These are phyloP conservation scores for Colletotrichum chlorophyti DNA, from an alignment of 2,329 filamentous ascomycete genomes.

Conservation along the genomic window DNA sequence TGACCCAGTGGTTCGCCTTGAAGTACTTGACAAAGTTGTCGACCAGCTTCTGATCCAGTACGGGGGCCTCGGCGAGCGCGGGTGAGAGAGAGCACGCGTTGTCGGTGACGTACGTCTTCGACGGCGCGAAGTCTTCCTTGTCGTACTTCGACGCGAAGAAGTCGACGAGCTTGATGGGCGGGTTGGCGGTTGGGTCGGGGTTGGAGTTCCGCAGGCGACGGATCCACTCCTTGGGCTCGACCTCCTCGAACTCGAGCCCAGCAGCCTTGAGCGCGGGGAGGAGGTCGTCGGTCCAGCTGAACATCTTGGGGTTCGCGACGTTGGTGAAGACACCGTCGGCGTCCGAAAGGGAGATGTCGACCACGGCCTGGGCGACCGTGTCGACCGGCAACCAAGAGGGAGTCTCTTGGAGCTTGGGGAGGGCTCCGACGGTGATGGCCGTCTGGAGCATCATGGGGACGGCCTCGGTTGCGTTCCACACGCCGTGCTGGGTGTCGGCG, in stretches of 20 bases:
- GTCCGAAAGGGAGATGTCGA: constrained; percentile 43
- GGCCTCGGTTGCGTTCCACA: constrained; percentile 59
- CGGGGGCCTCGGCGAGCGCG: constrained; percentile 46
- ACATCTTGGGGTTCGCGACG: constrained; percentile 52
- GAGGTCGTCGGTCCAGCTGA: constrained; percentile 58
- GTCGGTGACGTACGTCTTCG: constrained; percentile 48
- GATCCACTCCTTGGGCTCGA: constrained; percentile 52
- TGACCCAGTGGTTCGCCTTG: constrained; percentile 44
- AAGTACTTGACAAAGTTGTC: constrained; percentile 46
- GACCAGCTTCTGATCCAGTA: constrained; percentile 39
- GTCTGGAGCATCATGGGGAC: constrained; percentile 59
- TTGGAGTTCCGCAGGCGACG: constrained; percentile 49
- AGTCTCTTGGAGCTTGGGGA: constrained; percentile 53
- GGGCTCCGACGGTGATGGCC: constrained; percentile 47
- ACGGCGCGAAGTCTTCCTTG: constrained; percentile 52
- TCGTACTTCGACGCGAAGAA: constrained; percentile 48
- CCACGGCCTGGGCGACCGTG: constrained; percentile 46
- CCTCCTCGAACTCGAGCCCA: constrained; percentile 52
- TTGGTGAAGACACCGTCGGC: constrained; percentile 48
- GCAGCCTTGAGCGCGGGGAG: constrained; percentile 53
- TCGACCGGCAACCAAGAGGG: constrained; percentile 55
- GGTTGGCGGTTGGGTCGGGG: constrained; percentile 52
- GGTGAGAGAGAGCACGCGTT: constrained; percentile 48
- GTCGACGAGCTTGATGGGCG: constrained; percentile 58
- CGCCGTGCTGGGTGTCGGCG: constrained; percentile 51